Evolutionary conservation across 768 basidiomycete species (phyloP), one percentile per base, ranked within the genome.

Genomic region (Pisolithus microcarpus): DNA sequence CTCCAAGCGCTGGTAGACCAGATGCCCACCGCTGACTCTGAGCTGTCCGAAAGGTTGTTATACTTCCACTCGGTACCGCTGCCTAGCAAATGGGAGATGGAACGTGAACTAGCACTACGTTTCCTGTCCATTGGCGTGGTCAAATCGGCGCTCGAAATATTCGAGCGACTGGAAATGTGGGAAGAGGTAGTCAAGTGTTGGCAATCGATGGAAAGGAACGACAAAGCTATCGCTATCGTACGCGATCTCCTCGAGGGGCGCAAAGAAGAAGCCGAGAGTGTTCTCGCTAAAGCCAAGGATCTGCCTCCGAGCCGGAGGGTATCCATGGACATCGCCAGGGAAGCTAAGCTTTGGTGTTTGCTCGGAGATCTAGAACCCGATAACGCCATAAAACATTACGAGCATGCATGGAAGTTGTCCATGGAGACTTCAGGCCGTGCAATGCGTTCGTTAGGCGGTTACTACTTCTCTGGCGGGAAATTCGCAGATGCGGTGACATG

Each of bases 81-180:
- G 7, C 94, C 95, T 7, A 87, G 83, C 58, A 85, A 82, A 59
- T 99, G 96, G 96, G 89, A 90, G 61, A 78, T 97, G 74, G 91
- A 97, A 63, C 77, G 79, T 38, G 96, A 99, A 66, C 77, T 99
- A 21, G 96, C 92, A 1, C 67, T 76, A 57, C 80, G 91, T 48
- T 93, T 87, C 70, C 71, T 93, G 56, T 77, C 81, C 42, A 74
- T 98, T 44, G 96, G 96, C 15, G 91, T 95, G 50, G 75, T 88
- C 52, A 84, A 84, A 58, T 92, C 89, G 5, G 94, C 96, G 0
- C 72, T 98, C 45, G 94, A 88, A 65, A 94, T 97, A 50, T 98
- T 92, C 62, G 87, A 91, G 69, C 78, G 90, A 34, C 73, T 97
- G 53, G 93, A 98, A 70, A 92, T 97, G 92, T 99, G 94, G 94